Evolutionary conservation across 768 basidiomycete genomes (phyloP), one percentile per base, ranked within the genome.

Genomic region (Myochromella boudieri): DNA sequence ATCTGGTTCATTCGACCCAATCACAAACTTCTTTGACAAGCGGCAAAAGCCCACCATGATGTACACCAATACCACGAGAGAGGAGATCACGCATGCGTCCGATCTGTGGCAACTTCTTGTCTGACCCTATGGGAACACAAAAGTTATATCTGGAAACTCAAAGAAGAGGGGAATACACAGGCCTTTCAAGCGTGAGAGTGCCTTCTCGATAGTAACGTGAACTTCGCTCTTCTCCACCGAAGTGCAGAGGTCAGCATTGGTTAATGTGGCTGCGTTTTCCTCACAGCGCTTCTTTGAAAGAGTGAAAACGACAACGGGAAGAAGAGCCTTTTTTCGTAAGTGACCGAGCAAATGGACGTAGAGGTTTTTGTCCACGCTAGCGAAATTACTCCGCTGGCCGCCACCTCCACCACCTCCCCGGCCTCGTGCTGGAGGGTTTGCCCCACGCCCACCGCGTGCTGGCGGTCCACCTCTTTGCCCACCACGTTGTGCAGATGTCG

Each of bases 241-340:
- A 6, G 82, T 83, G 58, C 88, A 94, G 27, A 99, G 71, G 67
- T 99, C 94, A 25, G 82, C 75, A 64, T 95, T 94, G 1, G 84
- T 87, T 45, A 99, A 68, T 2, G 91, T 97, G 7, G 75, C 77
- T 3, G 97, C 97, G 60, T 99, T 91, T 68, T 98, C 97, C 68
- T 99, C 97, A 60, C 97, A 99, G 44, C 81, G 76, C 65, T 94
- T 95, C 74, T 99, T 99, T 22, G 93, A 97, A 55, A 99, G 86
- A 0, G 95, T 95, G 68, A 99, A 99, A 22, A 97, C 81, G 25
- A 99, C 97, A 11, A 95, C 93, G 1, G 97, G 97, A 6, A 99
- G 77, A 3, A 99, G 76, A 15, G 75, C 69, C 52, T 87, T 84
- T 70, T 97, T 98, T 59, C 85, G 81, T 47, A 99, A 75, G 59